A percentile compares a stretch with the other conserved stretches of the same genome.
Evolutionary conservation across 257 asterid genomes (phyloP).

Genomic region (Cynanchum wilfordii): DNA sequence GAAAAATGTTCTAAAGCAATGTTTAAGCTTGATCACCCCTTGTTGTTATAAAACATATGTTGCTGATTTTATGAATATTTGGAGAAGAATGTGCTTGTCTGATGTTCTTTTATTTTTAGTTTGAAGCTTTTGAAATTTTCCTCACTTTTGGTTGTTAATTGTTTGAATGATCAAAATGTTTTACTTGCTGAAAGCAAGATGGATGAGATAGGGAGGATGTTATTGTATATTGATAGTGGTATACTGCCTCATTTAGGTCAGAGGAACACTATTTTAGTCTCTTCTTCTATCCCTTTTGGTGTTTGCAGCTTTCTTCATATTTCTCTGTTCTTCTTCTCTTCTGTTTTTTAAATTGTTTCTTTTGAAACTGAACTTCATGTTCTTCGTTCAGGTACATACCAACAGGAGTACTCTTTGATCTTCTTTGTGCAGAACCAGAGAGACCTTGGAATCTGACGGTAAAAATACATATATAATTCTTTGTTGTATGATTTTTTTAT

Average conservation of each 20-base stretch:
- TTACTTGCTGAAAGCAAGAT: background rate
- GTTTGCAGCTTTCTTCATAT: background rate
- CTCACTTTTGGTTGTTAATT: background rate
- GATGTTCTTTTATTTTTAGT: background rate
- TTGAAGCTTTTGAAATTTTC: background rate
- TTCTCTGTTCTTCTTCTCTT: constrained; percentile 1
- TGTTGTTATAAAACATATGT: background rate
- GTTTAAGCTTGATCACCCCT: background rate
- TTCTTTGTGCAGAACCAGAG: constrained; percentile 93
- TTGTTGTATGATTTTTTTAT: background rate
- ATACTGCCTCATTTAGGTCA: background rate
- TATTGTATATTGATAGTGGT: background rate
- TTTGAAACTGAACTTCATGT: constrained; percentile 17
- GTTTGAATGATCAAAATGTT: background rate
- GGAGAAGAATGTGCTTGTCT: background rate
- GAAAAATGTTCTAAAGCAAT: background rate
- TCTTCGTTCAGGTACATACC: constrained; percentile 72
- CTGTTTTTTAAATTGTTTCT: background rate
- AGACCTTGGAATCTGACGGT: constrained; percentile 97
- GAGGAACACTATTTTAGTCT: background rate
- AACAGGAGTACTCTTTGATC: constrained; percentile 90
- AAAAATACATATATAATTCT: constrained; percentile 10
- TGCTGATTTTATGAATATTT: background rate
- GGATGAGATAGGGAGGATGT: background rate
- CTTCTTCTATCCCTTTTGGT: background rate